Conservation (phyloP, 2,329 filamentous ascomycete genomes). For the Metarhizium robertsii region DNA sequence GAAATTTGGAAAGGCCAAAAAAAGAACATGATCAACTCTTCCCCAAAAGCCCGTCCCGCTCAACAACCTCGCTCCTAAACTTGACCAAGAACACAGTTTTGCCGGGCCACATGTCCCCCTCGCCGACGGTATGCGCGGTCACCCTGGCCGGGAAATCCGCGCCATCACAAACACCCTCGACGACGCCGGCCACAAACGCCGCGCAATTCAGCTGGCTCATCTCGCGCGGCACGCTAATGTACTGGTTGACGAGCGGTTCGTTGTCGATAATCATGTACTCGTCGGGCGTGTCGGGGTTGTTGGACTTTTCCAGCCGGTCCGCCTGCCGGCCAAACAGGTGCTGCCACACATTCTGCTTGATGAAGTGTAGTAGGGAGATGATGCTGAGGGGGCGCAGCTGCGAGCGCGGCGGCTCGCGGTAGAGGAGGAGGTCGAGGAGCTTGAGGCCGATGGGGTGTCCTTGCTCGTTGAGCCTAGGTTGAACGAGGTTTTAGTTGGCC, state of each 20-base stretch:
- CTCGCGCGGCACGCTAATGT: constrained; percentile 86
- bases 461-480: constrained; percentile 68
- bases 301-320: constrained; percentile 84
- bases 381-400: constrained; percentile 77
- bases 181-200: constrained; percentile 86
- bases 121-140: constrained; percentile 70
- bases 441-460: constrained; percentile 91
- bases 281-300: constrained; percentile 70
- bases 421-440: constrained; percentile 88
- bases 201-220: constrained; percentile 97
- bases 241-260: constrained; percentile 90
- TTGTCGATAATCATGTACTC: constrained; percentile 99
- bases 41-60: constrained; percentile 76
- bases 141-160: constrained; percentile 83
- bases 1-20: not conserved
- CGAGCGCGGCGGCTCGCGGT: constrained; percentile 62
- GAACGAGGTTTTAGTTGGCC: too few relatives aligned
- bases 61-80: constrained; percentile 84
- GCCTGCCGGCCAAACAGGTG: constrained; percentile 87
- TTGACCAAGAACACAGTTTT: constrained; percentile 94
- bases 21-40: constrained; percentile 24
- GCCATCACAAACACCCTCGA: constrained; percentile 93
- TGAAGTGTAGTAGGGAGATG: constrained; percentile 86
- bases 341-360: constrained; percentile 85
- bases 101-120: constrained; percentile 84